Conservation (phyloP, 768 basidiomycete species). For the Amanita jacksonii region DNA sequence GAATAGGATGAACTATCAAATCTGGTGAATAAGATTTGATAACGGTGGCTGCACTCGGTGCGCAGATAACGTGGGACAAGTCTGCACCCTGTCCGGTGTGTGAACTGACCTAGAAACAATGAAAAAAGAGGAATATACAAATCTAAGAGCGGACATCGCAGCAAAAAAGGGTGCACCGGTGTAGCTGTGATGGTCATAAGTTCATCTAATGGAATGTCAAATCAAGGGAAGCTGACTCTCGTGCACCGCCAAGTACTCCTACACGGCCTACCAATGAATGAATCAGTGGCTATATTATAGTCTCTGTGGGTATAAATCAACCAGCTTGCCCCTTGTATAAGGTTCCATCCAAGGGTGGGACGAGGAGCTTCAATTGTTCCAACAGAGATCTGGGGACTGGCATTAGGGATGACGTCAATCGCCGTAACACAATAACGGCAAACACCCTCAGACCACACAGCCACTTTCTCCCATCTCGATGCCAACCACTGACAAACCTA, state of each 20-base stretch:
- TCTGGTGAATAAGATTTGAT: slow-evolving; percentile 98
- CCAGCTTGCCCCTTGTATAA: slow-evolving; percentile 95
- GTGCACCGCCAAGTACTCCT: slow-evolving; percentile 87
- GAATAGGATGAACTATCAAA: slow-evolving; percentile 92
- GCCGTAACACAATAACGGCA: no score
- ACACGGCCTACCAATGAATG: slow-evolving; percentile 55
- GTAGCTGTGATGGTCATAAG: slow-evolving; percentile 44
- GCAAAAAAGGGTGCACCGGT: slow-evolving; percentile 97
- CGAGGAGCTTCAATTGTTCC: slow-evolving; percentile 69
- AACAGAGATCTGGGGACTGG: slow-evolving; percentile 50
- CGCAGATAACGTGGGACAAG: slow-evolving; percentile 94
- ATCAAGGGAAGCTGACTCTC: slow-evolving; percentile 55
- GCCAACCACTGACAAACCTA: no score
- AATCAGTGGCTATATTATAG: not conserved
- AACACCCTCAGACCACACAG: no score
- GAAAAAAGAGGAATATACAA: slow-evolving; percentile 38
- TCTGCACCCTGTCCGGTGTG: slow-evolving; percentile 65
- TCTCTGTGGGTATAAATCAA: slow-evolving; percentile 20
- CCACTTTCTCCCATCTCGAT: no score
- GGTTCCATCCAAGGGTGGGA: slow-evolving; percentile 82
- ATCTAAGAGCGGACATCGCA: slow-evolving; percentile 79
- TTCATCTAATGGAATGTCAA: not conserved
- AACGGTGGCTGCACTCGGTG: slow-evolving; percentile 81
- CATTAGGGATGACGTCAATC: no score
- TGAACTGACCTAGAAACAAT: slow-evolving; percentile 1